These are phyloP conservation scores for Diaporthe helianthi DNA, from an alignment of 2,329 filamentous ascomycete genomes.

Conservation along the genomic window DNA sequence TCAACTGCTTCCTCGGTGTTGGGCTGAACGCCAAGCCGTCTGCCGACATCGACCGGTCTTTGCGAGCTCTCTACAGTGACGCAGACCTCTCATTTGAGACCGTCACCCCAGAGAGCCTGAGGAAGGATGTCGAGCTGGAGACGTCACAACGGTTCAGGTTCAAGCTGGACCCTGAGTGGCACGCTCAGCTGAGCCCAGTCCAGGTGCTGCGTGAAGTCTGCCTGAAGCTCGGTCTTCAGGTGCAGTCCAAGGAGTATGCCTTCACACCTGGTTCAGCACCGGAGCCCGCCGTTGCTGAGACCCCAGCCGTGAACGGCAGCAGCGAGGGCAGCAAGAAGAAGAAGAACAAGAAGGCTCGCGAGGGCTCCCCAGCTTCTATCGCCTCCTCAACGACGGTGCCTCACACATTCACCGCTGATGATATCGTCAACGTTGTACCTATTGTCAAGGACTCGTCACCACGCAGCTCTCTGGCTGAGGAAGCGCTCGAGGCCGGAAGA, in stretches of 20 bases:
- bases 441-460: constrained; percentile 94
- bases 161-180: constrained; percentile 73
- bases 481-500: constrained; percentile 92
- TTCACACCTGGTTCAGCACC: constrained; percentile 59
- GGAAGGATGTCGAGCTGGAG: constrained; percentile 74
- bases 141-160: constrained; percentile 78
- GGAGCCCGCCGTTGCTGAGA: constrained; percentile 40
- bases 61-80: constrained; percentile 81
- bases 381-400: constrained; percentile 50
- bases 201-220: constrained; percentile 90
- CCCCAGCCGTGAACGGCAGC: constrained; percentile 48
- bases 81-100: constrained; percentile 82
- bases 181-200: constrained; percentile 70
- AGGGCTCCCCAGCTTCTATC: constrained; percentile 58
- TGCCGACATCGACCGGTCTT: constrained; percentile 76
- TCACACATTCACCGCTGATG: constrained; percentile 79
- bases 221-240: constrained; percentile 87
- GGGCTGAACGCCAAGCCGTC: constrained; percentile 78
- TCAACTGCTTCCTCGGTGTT: constrained; percentile 90
- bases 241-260: constrained; percentile 78
- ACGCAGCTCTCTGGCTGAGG: constrained; percentile 88
- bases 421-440: constrained; percentile 92
- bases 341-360: constrained; percentile 66
- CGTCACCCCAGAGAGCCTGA: constrained; percentile 76
- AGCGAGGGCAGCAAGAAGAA: constrained; percentile 64